Conservation (phyloP, 495 filamentous ascomycete genomes). For the Aspergillus heteromorphus region DNA sequence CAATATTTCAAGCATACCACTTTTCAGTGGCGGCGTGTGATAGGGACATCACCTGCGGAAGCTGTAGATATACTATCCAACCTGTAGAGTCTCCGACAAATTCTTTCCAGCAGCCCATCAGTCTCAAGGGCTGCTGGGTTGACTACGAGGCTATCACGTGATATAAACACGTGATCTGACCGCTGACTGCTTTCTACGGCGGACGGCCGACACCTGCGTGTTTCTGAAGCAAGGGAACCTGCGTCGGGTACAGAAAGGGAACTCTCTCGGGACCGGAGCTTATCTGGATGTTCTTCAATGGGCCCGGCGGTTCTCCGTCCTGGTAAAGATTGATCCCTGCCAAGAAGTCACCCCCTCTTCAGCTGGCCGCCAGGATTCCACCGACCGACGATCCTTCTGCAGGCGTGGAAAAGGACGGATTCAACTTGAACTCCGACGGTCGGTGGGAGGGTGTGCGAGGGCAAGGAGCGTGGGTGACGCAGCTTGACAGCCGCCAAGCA, state of each 20-base stretch:
- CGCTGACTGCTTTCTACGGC: too few relatives aligned
- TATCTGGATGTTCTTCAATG: too few relatives aligned
- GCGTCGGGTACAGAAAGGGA: too few relatives aligned
- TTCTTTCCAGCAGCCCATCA: too few relatives aligned
- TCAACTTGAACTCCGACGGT: neutral
- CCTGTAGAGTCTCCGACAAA: too few relatives aligned
- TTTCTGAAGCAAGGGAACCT: too few relatives aligned
- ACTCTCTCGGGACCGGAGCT: too few relatives aligned
- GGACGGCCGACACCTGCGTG: too few relatives aligned
- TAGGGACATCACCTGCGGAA: neutral
- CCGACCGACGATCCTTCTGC: neutral
- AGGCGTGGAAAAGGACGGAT: neutral
- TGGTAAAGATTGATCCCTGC: neutral
- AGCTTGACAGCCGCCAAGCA: neutral
- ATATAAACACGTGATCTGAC: too few relatives aligned
- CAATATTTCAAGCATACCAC: slow-evolving; percentile 50
- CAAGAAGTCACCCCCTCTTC: neutral
- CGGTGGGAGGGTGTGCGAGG: neutral
- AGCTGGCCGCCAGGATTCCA: neutral
- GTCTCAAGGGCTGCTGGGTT: too few relatives aligned
- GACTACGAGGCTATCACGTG: too few relatives aligned
- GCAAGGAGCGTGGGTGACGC: neutral
- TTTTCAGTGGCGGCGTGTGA: slow-evolving; percentile 22
- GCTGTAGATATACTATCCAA: neutral
- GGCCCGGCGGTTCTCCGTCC: too few relatives aligned